Evolutionary conservation across 768 basidiomycete genomes (phyloP).

Genomic region (Naganishia friedmannii): DNA sequence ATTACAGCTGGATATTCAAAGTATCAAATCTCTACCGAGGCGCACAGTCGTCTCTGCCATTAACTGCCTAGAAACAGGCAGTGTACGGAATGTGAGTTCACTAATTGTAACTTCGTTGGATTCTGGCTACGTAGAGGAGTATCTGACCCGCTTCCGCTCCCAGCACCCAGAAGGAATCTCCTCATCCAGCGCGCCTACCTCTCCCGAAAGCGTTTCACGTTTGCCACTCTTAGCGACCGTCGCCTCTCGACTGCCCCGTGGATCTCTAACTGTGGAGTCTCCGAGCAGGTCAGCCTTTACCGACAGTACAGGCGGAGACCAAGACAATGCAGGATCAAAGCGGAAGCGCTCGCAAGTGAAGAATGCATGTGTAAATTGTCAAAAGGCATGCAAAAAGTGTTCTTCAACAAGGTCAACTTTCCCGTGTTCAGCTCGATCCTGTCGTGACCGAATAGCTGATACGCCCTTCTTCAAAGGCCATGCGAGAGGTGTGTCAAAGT

Average conservation of each 20-base stretch:
- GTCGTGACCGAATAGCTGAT: not conserved
- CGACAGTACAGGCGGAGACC: not conserved
- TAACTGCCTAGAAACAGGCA: not conserved
- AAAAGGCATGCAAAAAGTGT: conserved; percentile 51
- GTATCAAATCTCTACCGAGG: not conserved
- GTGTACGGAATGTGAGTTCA: not conserved
- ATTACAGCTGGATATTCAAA: not conserved
- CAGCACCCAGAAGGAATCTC: not conserved
- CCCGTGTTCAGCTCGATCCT: not conserved
- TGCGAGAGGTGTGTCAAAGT: conserved; percentile 47
- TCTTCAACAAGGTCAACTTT: conserved; percentile 45
- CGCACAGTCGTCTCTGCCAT: not conserved
- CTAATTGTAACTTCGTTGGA: too few species aligned
- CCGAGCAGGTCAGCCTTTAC: not conserved
- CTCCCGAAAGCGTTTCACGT: not conserved
- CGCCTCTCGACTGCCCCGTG: conserved; percentile 9
- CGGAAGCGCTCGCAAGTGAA: conserved; percentile 45
- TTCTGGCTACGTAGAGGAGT: too few species aligned
- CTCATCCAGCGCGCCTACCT: not conserved
- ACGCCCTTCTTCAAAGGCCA: conserved; percentile 29
- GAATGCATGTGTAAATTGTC: conserved; percentile 50
- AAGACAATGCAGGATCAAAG: not conserved
- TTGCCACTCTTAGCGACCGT: conserved; percentile 11
- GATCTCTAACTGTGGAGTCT: not conserved
- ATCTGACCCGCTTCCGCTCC: too few species aligned